Evolutionary conservation across 371 early-diverging fungal species (phyloP).

Genomic region (Choanephora cucurbitarum): DNA sequence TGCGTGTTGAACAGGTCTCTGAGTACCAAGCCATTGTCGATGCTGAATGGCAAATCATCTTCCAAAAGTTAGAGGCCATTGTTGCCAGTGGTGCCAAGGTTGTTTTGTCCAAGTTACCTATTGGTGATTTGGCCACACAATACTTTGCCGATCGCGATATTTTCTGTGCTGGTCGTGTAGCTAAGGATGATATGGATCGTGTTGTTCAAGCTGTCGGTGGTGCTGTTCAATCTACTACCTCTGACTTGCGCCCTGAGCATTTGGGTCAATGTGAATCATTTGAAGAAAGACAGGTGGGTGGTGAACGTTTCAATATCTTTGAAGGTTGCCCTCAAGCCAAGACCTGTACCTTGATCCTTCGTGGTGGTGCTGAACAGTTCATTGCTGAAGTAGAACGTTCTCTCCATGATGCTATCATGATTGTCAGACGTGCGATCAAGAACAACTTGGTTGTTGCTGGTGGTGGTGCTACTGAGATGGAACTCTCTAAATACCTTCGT

Average conservation of each 20-base stretch:
- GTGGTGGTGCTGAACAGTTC: constrained; percentile 99
- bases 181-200: constrained; percentile 92
- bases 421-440: constrained; percentile 96
- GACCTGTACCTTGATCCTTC: constrained; percentile 96
- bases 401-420: constrained; percentile 99
- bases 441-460: constrained; percentile 96
- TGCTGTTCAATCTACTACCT: constrained; percentile 87
- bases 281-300: constrained; percentile 99
- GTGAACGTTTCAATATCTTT: constrained; percentile 98
- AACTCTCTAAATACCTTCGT: constrained; percentile 92
- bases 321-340: constrained; percentile 88
- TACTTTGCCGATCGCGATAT: constrained; percentile 99
- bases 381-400: constrained; percentile 99
- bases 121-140: constrained; percentile 99
- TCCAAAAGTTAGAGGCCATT: constrained; percentile 98
- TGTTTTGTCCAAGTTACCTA: constrained; percentile 98
- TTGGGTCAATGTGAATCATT: constrained; percentile 91
- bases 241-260: constrained; percentile 82
- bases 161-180: constrained; percentile 99
- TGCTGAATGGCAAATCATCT: constrained; percentile 99
- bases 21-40: constrained; percentile 99
- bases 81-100: constrained; percentile 98
- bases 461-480: constrained; percentile 99
- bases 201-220: constrained; percentile 98
- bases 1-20: constrained; percentile 93